A percentile compares a stretch with the other conserved stretches of the same genome.
Conservation (phyloP, 495 filamentous ascomycete genomes). For the Parathielavia hyrcaniae region DNA sequence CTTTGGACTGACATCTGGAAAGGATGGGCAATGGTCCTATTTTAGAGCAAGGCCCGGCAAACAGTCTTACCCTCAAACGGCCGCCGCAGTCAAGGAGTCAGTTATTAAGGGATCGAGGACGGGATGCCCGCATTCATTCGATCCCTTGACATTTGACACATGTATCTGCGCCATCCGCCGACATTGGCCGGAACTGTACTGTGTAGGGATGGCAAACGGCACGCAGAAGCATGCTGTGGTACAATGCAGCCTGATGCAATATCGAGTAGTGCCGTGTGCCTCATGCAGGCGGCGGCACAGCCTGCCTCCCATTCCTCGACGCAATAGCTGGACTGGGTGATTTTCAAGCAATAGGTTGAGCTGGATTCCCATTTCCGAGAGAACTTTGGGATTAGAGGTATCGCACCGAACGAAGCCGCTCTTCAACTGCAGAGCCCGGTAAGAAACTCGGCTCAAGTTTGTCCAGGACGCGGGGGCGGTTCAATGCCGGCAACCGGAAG, state of each 20-base stretch:
- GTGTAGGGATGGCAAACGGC: neutral
- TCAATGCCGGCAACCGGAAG: neutral
- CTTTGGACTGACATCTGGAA: too few relatives aligned
- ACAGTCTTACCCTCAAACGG: neutral
- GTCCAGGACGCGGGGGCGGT: neutral
- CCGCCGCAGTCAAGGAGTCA: neutral
- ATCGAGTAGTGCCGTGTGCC: slow-evolving; percentile 9
- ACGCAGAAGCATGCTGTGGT: slow-evolving; percentile 5
- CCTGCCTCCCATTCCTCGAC: neutral
- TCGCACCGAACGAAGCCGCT: neutral
- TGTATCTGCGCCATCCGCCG: neutral
- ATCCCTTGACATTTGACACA: neutral
- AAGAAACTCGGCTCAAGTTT: neutral
- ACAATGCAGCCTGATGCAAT: slow-evolving; percentile 18
- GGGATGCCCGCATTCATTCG: neutral
- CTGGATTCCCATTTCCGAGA: neutral
- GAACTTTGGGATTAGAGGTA: too few relatives aligned
- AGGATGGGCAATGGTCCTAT: neutral
- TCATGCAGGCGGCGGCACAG: slow-evolving; percentile 9
- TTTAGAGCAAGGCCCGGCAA: neutral
- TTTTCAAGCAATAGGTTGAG: neutral
- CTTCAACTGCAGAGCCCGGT: neutral
- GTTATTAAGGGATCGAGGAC: neutral
- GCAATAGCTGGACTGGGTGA: neutral
- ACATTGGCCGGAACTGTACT: neutral